Evolutionary conservation across 257 asterid species (phyloP).

Genomic region (Echium plantagineum): DNA sequence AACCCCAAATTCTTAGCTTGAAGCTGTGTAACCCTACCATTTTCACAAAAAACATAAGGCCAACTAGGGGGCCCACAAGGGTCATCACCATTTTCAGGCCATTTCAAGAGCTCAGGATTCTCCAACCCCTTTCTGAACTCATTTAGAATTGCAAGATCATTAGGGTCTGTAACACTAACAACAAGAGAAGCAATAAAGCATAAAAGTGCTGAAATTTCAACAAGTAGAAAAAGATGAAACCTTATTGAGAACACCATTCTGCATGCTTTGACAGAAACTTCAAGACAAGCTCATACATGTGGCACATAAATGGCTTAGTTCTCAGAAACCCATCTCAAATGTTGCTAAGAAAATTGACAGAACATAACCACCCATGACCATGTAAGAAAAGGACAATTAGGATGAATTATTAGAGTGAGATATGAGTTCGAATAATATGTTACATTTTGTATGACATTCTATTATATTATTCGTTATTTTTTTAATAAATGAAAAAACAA

Average conservation of each 20-base stretch:
- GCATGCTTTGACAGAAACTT: constrained; percentile 21
- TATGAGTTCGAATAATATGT: too few relatives aligned
- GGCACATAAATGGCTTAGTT: too few relatives aligned
- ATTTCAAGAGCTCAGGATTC: constrained; percentile 58
- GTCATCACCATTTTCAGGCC: constrained; percentile 63
- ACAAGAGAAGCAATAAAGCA: constrained; percentile 24
- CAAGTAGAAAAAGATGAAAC: constrained; percentile 15
- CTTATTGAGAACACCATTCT: constrained; percentile 17
- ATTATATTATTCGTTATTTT: too few relatives aligned
- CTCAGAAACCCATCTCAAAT: constrained; percentile 23
- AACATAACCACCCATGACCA: constrained; percentile 16
- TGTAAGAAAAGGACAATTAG: constrained; percentile 7
- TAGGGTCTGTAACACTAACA: constrained; percentile 43
- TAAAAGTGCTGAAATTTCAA: constrained; percentile 10
- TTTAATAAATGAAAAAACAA: too few relatives aligned
- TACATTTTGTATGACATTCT: too few relatives aligned
- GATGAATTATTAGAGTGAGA: neutral
- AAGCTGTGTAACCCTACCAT: constrained; percentile 58
- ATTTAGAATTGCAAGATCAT: constrained; percentile 48
- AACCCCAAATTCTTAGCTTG: constrained; percentile 71
- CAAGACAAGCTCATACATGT: constrained; percentile 7
- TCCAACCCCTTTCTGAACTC: constrained; percentile 49
- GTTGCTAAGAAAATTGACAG: constrained; percentile 16
- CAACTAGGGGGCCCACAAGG: constrained; percentile 81
- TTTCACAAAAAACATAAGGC: constrained; percentile 55